phyloP scores from a whole-genome alignment of 371 early-diverging fungal species.

The Rhizopus stolonifer region DNA sequence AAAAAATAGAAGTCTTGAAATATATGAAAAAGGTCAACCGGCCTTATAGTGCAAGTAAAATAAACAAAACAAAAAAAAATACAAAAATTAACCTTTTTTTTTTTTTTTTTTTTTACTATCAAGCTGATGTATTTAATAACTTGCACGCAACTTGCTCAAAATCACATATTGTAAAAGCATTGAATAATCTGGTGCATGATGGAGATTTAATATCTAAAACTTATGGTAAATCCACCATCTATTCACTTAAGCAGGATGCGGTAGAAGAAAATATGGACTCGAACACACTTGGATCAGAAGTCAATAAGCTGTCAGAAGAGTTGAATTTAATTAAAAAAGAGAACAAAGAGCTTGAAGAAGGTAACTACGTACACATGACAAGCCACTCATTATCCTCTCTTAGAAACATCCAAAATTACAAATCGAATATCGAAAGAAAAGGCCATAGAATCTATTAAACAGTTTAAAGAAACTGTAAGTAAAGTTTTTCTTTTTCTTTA shows the following conservation, averaged over 20 bases:
- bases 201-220: conserved; percentile 13
- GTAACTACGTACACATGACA: background rate
- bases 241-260: conserved; percentile 14
- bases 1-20: conserved; percentile 17
- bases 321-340: background rate
- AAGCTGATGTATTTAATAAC: conserved; percentile 30
- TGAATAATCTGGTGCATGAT: conserved; percentile 18
- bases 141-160: conserved; percentile 23
- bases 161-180: conserved; percentile 9
- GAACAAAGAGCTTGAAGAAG: conserved; percentile 10
- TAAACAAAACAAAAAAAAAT: background rate
- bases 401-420: conserved; percentile 6
- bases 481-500: no score
- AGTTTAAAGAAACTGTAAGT: no score
- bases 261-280: background rate
- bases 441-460: no score
- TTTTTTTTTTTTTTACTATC: no score
- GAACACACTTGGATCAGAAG: background rate
- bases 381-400: background rate
- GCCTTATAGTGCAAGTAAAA: conserved; percentile 28
- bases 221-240: conserved; percentile 20
- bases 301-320: background rate
- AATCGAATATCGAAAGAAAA: conserved; percentile 12
- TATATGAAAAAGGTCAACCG: conserved; percentile 24
- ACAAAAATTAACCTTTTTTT: background rate